Conservation (phyloP, 2,329 filamentous ascomycete genomes). For the Exophiala bonariae region DNA sequence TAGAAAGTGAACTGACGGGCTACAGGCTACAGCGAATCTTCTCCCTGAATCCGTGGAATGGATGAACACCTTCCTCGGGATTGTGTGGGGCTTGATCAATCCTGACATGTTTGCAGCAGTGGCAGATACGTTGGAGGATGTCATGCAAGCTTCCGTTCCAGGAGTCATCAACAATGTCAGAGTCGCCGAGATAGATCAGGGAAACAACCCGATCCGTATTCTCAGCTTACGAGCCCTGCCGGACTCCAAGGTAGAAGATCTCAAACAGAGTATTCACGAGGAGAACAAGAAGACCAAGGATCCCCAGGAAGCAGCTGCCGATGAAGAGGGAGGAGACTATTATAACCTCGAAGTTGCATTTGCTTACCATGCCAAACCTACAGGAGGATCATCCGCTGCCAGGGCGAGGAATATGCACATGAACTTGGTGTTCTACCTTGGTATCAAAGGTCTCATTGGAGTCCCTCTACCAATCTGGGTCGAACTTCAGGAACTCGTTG, state of each 20-base stretch:
- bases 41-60: constrained; percentile 93
- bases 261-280: constrained; percentile 78
- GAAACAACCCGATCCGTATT: constrained; percentile 84
- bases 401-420: constrained; percentile 96
- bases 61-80: constrained; percentile 85
- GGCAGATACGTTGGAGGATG: constrained; percentile 90
- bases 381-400: constrained; percentile 66
- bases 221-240: constrained; percentile 83
- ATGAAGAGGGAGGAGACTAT: constrained; percentile 86
- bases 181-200: constrained; percentile 92
- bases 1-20: neutral
- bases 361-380: constrained; percentile 85
- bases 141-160: constrained; percentile 95
- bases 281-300: constrained; percentile 80
- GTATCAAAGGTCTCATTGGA: constrained; percentile 83
- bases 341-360: constrained; percentile 92
- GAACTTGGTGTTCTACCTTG: constrained; percentile 91
- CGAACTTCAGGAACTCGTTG: constrained; percentile 86
- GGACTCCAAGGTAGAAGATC: constrained; percentile 74
- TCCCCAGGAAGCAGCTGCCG: constrained; percentile 80
- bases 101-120: constrained; percentile 92
- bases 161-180: constrained; percentile 90
- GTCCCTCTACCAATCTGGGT: constrained; percentile 86
- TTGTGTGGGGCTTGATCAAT: constrained; percentile 89
- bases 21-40: constrained; percentile 74